phyloP scores from a whole-genome alignment of 2,329 filamentous ascomycete species.

The Calonectria multiphialidica region DNA sequence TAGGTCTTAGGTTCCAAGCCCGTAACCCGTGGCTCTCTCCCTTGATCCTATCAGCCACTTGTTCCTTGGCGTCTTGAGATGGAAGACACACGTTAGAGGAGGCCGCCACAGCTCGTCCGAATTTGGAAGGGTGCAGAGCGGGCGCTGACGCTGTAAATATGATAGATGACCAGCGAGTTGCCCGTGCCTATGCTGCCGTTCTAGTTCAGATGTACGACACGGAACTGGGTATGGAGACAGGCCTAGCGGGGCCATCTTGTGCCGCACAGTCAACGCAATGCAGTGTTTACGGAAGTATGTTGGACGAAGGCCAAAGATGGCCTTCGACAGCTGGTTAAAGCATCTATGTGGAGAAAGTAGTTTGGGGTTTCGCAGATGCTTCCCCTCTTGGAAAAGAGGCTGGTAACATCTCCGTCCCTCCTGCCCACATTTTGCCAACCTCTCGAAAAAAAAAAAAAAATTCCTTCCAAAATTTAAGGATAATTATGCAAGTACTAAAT shows the following conservation, averaged over 20 bases:
- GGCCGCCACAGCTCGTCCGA: slow-evolving; percentile 32
- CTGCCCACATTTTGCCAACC: neutral
- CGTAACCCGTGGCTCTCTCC: slow-evolving; percentile 11
- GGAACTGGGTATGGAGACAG: neutral
- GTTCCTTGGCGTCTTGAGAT: neutral
- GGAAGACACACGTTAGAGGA: slow-evolving; percentile 26
- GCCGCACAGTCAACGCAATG: neutral
- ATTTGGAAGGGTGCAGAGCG: slow-evolving; percentile 40
- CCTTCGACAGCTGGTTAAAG: neutral
- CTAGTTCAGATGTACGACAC: neutral
- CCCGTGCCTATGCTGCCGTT: neutral
- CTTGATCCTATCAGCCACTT: neutral
- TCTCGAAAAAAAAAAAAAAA: neutral
- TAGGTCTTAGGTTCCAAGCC: slow-evolving; percentile 16
- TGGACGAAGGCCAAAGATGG: neutral
- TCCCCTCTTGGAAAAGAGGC: neutral
- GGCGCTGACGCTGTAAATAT: slow-evolving; percentile 24
- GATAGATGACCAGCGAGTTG: slow-evolving; percentile 24
- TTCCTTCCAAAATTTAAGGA: no score
- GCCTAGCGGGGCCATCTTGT: neutral
- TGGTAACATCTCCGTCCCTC: neutral
- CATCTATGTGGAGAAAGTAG: neutral
- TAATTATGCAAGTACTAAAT: no score
- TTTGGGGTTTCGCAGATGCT: neutral
- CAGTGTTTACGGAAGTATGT: neutral